phyloP scores from a whole-genome alignment of 345 rosid genomes.

The Triadica sebifera region DNA sequence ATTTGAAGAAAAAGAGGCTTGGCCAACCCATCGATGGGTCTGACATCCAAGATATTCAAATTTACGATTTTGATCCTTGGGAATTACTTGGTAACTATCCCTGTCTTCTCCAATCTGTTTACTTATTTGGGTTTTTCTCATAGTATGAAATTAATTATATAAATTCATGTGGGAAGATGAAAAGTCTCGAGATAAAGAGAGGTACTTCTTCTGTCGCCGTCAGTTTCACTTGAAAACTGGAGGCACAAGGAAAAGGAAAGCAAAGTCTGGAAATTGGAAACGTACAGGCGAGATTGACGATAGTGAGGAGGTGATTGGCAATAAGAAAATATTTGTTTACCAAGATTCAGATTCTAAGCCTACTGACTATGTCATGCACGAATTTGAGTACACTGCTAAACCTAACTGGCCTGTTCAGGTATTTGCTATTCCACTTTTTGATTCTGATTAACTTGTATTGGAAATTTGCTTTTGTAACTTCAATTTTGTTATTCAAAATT shows the following conservation, averaged over 20 bases:
- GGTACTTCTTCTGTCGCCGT: conserved; percentile 43
- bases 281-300: conserved; percentile 31
- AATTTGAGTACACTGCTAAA: conserved; percentile 32
- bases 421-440: background rate
- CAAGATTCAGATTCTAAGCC: conserved; percentile 17
- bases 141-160: background rate
- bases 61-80: conserved; percentile 46
- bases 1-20: conserved; percentile 30
- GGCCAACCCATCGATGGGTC: background rate
- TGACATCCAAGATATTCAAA: conserved; percentile 34
- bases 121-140: background rate
- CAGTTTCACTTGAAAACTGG: conserved; percentile 22
- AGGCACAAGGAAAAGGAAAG: conserved; percentile 29
- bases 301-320: conserved; percentile 34
- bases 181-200: background rate
- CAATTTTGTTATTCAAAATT: background rate
- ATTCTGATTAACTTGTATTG: too few relatives aligned
- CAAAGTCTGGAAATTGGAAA: conserved; percentile 50
- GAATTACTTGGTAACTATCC: conserved; percentile 33
- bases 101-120: background rate
- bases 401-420: conserved; percentile 18
- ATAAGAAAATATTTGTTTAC: conserved; percentile 44
- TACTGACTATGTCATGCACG: conserved; percentile 31
- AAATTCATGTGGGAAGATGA: background rate
- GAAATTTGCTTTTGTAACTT: background rate